Conservation (phyloP, 2,329 filamentous ascomycete species). For the Trichoderma breve region DNA sequence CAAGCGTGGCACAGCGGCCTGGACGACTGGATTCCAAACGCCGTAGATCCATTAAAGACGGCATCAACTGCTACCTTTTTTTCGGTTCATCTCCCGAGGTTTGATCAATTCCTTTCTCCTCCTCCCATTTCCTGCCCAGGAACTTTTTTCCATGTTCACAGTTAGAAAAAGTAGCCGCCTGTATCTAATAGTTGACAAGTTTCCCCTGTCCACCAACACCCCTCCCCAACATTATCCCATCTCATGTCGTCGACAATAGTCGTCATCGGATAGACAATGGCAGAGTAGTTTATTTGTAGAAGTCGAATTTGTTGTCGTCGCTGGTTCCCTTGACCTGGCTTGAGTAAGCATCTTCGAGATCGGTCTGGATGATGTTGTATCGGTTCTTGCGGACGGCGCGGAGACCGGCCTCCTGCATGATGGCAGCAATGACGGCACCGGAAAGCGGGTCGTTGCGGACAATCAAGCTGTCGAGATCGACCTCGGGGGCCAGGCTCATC, state of each 20-base stretch:
- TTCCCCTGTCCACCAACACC: not conserved
- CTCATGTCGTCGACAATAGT: not conserved
- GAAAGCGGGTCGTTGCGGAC: constrained; percentile 94
- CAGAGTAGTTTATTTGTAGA: constrained; percentile 66
- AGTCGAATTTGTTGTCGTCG: constrained; percentile 78
- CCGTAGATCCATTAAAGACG: constrained; percentile 9
- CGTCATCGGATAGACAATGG: not conserved
- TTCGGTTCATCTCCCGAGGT: not conserved
- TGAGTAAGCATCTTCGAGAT: constrained; percentile 95
- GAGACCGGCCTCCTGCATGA: constrained; percentile 98
- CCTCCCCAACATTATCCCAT: not conserved
- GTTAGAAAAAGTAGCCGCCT: not conserved
- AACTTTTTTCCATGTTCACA: not conserved
- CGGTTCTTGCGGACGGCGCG: constrained; percentile 94
- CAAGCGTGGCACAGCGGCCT: not conserved
- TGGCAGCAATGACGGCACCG: constrained; percentile 93
- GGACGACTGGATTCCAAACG: constrained; percentile 13
- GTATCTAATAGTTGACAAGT: not conserved
- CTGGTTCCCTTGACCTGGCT: constrained; percentile 84
- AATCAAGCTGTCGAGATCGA: constrained; percentile 93
- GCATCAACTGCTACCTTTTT: not conserved
- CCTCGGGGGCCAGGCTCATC: constrained; percentile 96
- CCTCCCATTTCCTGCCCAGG: not conserved
- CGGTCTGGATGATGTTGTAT: constrained; percentile 98
- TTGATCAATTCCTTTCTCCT: not conserved